A percentile compares a stretch with the other conserved stretches of the same genome.
Conservation (phyloP, 345 rosid genomes). For the Geranium rotundifolium region DNA sequence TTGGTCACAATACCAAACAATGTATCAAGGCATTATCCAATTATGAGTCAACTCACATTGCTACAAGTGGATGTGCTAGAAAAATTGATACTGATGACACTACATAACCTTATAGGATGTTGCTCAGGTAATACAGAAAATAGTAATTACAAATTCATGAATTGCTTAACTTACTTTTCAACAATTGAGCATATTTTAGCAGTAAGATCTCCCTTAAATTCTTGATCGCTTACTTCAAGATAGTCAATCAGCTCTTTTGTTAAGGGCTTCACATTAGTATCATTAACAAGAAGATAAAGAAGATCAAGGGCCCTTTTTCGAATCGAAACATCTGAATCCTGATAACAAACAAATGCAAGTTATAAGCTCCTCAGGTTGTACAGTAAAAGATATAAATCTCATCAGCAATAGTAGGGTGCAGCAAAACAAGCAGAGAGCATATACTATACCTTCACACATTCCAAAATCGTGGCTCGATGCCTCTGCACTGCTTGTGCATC, state of each 20-base stretch:
- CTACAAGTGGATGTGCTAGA: neutral
- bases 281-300: slow-evolving; percentile 74
- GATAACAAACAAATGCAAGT: slow-evolving; percentile 25
- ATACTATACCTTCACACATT: slow-evolving; percentile 85
- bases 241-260: slow-evolving; percentile 88
- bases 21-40: neutral
- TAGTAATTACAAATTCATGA: slow-evolving; percentile 2
- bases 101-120: neutral
- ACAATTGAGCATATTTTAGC: slow-evolving; percentile 94
- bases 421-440: neutral
- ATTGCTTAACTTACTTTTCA: slow-evolving; percentile 66
- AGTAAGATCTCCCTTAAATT: slow-evolving; percentile 94
- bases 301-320: slow-evolving; percentile 96
- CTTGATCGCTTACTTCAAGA: slow-evolving; percentile 94
- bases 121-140: slow-evolving; percentile 2
- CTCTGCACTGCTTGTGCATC: slow-evolving; percentile 96
- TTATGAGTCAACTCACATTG: neutral
- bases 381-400: slow-evolving; percentile 1
- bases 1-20: neutral
- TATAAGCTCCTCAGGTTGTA: slow-evolving; percentile 8
- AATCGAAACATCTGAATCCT: slow-evolving; percentile 98
- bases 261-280: slow-evolving; percentile 77
- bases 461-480: slow-evolving; percentile 89
- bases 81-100: neutral
- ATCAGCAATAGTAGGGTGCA: slow-evolving; percentile 6